phyloP scores from a whole-genome alignment of 2,329 filamentous ascomycete genomes.

The Aspergillus sclerotialis region DNA sequence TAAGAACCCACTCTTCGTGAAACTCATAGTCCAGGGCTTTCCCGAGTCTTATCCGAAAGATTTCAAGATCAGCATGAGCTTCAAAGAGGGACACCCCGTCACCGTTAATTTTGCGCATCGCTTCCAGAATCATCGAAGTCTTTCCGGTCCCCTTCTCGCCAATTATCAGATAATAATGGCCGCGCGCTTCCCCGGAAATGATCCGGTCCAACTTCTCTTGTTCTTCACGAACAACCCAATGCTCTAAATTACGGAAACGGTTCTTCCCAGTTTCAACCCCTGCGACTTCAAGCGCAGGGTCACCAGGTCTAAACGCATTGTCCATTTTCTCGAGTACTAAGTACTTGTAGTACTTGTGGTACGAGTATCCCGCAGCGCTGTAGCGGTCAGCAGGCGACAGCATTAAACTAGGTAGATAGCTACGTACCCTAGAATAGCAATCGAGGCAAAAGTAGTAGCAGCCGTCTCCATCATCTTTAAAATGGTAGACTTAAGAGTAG shows the following conservation, averaged over 20 bases:
- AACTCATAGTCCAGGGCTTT: slow-evolving; percentile 95
- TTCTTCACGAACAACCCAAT: slow-evolving; percentile 80
- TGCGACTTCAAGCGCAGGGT: slow-evolving; percentile 78
- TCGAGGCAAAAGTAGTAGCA: slow-evolving; percentile 68
- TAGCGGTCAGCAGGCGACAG: slow-evolving; percentile 8
- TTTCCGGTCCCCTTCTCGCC: slow-evolving; percentile 97
- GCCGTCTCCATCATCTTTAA: slow-evolving; percentile 67
- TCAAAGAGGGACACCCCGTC: slow-evolving; percentile 93
- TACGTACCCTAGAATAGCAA: slow-evolving; percentile 58
- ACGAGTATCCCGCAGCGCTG: slow-evolving; percentile 62
- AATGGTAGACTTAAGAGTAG: slow-evolving; percentile 30
- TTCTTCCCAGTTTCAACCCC: slow-evolving; percentile 41
- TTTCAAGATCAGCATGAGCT: slow-evolving; percentile 88
- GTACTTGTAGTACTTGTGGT: slow-evolving; percentile 81
- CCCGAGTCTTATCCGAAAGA: slow-evolving; percentile 85
- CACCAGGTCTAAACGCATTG: slow-evolving; percentile 83
- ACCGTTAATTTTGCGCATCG: slow-evolving; percentile 87
- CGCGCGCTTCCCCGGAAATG: slow-evolving; percentile 61
- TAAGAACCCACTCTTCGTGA: slow-evolving; percentile 72
- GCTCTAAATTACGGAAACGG: slow-evolving; percentile 42
- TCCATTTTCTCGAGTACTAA: slow-evolving; percentile 89
- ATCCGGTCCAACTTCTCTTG: slow-evolving; percentile 78
- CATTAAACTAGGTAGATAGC: neutral
- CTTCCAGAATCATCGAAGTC: slow-evolving; percentile 91
- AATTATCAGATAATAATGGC: slow-evolving; percentile 85